Evolutionary conservation across 306 rosid species (phyloP).

Genomic region (Calophaca sinica): DNA sequence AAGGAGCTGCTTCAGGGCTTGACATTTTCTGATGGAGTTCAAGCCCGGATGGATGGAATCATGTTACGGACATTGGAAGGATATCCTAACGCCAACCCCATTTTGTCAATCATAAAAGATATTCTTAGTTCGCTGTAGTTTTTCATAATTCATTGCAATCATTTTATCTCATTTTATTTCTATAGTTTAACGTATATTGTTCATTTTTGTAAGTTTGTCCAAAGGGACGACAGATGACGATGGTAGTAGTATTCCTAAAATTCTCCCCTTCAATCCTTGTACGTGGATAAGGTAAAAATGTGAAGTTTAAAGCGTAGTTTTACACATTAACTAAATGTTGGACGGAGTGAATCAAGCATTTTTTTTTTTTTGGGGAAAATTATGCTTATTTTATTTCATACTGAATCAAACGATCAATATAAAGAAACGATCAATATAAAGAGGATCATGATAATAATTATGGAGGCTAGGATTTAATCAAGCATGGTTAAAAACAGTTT

Average conservation of each 20-base stretch:
- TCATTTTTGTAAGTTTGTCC: neutral
- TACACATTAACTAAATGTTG: neutral
- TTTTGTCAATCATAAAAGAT: constrained; percentile 69
- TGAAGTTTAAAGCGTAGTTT: constrained; percentile 11
- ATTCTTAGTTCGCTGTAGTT: constrained; percentile 67
- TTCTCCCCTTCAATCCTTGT: too few species aligned
- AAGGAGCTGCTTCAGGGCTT: constrained; percentile 66
- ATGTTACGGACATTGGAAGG: constrained; percentile 77
- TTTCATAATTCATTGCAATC: constrained; percentile 19
- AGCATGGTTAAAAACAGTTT: neutral
- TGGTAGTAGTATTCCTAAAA: too few species aligned
- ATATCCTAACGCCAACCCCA: constrained; percentile 61
- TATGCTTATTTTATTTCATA: too few species aligned
- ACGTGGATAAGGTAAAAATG: too few species aligned
- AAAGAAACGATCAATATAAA: too few species aligned
- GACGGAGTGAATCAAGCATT: neutral
- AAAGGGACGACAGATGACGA: neutral
- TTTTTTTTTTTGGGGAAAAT: too few species aligned
- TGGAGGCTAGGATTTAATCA: too few species aligned
- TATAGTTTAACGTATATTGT: constrained; percentile 8
- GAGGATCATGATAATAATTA: too few species aligned
- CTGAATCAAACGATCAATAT: too few species aligned
- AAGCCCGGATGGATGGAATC: constrained; percentile 92
- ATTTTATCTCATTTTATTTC: neutral
- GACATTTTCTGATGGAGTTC: constrained; percentile 77